Evolutionary conservation across 2,329 filamentous ascomycete genomes (phyloP), one percentile per base, ranked within the genome.

Genomic region (Grosmannia serpens): DNA sequence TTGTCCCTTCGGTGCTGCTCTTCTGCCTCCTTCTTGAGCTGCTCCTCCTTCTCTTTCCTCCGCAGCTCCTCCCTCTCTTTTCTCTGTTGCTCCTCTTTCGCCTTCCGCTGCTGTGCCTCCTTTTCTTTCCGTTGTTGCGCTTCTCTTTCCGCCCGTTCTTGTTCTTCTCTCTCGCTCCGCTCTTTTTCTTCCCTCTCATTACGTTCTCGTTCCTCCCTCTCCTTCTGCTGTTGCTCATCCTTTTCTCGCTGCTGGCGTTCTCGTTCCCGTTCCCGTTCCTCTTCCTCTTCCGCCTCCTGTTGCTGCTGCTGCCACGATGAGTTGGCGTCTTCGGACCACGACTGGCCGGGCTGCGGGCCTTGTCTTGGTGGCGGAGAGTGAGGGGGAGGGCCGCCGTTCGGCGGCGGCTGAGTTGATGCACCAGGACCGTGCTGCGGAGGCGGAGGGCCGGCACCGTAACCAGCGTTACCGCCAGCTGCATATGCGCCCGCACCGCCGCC

Each of bases 171-270:
- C n/a, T 55, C 53, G 26, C 71, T 67, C 55, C 64, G 62, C 4
- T 29, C 9, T 44, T 29, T 3, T 13, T 55, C 63, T 17, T 60
- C 62, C n/a, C 68, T 60, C 57, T 69, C 69, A 50, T 62, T 67
- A 5, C n/a, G 52, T 69, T 70, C 38, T 67, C 64, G 29, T 9
- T 51, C n/a, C 22, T 82, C 81, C 62, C 86, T 82, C 62, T 85
- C 83, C 63, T 86, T 83, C 57, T 77, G 77, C 35, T 57, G 11
- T 3, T 20, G 33, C 49, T 57, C 24, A 26, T 80, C 51, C 79
- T 66, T 88, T 84, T 59, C 84, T 75, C 56, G 70, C 68, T 29
- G 67, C 58, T 57, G 55, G 22, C 62, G 53, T 22, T 60, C 29
- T 17, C 38, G 7, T 41, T 50, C 17, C 29, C 27, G 38, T n/a